Evolutionary conservation across 495 filamentous ascomycete species (phyloP).

Genomic region (Jackrogersella minutella): DNA sequence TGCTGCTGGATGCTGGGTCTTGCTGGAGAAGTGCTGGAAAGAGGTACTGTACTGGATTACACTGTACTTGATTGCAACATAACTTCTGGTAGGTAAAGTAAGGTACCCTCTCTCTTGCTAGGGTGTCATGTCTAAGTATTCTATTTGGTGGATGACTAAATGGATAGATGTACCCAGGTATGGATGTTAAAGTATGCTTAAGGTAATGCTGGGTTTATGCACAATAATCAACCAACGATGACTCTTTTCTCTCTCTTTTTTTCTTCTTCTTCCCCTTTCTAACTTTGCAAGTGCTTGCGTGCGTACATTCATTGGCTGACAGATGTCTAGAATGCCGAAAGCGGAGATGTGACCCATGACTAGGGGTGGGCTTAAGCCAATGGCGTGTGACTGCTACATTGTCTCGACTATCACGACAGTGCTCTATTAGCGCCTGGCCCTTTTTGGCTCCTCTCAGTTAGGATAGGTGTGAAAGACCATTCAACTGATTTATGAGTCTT

Average conservation of each 20-base stretch:
- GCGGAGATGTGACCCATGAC: conserved; percentile 39
- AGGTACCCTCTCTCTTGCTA: conserved; percentile 8
- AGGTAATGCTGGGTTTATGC: conserved; percentile 8
- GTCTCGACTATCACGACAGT: conserved; percentile 40
- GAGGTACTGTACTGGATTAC: conserved; percentile 7
- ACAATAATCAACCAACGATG: conserved; percentile 39
- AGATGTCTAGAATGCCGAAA: conserved; percentile 36
- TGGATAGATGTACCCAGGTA: conserved; percentile 15
- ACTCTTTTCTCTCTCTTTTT: conserved; percentile 35
- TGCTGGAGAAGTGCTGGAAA: background rate
- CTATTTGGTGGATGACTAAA: conserved; percentile 17
- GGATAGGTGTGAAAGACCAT: conserved; percentile 19
- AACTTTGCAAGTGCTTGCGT: conserved; percentile 38
- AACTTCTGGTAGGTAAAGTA: conserved; percentile 28
- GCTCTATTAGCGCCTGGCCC: conserved; percentile 39
- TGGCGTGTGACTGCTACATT: conserved; percentile 39
- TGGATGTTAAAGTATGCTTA: background rate
- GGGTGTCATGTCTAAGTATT: background rate
- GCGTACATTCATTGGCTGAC: conserved; percentile 36
- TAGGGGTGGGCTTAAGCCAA: conserved; percentile 27
- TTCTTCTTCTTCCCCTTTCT: conserved; percentile 30
- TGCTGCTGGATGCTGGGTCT: no score
- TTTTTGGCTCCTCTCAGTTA: conserved; percentile 25
- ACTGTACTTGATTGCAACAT: conserved; percentile 36
- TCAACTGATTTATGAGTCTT: background rate